Evolutionary conservation across 768 basidiomycete genomes (phyloP), one percentile per base, ranked within the genome.

Genomic region (Russula dissimulans): DNA sequence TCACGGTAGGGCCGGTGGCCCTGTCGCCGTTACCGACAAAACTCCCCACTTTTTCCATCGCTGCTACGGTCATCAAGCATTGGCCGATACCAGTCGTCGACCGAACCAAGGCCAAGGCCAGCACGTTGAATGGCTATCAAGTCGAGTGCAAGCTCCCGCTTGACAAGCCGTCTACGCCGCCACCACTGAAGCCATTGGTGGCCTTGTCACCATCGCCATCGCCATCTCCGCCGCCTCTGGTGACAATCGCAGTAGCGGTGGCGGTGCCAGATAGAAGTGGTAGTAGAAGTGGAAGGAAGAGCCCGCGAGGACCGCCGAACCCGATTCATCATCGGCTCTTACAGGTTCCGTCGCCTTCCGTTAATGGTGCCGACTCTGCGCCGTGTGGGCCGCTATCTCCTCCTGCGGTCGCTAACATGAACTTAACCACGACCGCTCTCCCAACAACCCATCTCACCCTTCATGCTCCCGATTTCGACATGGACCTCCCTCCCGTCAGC

Each of bases 381-480:
- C 73, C 74, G 67, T 75, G 78, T 69, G 79, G 75, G 66, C 69
- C 75, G 71, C 71, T 75, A 72, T 77, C 79, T 60, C 75, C 81
- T 68, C 71, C 75, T 58, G 63, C 65, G 58, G 71, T 76, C 65
- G 77, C 74, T 71, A 69, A 74, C 66, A 78, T 81, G 61, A 70
- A 70, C 65, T 69, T 70, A 65, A 67, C 69, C 70, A 74, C 78
- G 66, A 75, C 78, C 59, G 76, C 77, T 54, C 73, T 75, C 66
- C 83, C 78, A 75, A 85, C 76, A 69, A 80, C 80, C 50, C 70
- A 76, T 59, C 82, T 91, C 71, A 85, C 91, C 65, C 79, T 93
- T 75, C 85, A 90, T 87, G 86, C 87, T 34, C 90, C 91, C 71
- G 81, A 84, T 70, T 89, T 91, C 76, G 82, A 84, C 71, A 90